Evolutionary conservation across 306 rosid species (phyloP).

Genomic region (Hippophae tibetana): DNA sequence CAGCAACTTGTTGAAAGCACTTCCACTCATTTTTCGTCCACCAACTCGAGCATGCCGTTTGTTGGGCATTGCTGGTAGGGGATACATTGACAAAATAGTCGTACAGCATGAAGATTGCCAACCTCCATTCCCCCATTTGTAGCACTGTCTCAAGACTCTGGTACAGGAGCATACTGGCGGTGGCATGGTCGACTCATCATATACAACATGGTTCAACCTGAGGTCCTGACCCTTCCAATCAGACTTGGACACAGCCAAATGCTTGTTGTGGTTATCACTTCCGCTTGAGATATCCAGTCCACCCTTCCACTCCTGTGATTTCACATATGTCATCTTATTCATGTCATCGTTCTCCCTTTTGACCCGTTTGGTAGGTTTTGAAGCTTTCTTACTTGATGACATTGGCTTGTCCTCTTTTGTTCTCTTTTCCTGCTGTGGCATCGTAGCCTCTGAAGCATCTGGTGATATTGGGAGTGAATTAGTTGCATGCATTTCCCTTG

Average conservation of each 20-base stretch:
- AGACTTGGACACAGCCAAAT: constrained; percentile 52
- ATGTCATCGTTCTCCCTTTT: constrained; percentile 72
- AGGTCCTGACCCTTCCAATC: constrained; percentile 94
- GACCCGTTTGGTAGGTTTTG: constrained; percentile 55
- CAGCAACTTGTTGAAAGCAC: constrained; percentile 87
- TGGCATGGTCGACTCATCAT: constrained; percentile 94
- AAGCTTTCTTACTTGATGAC: constrained; percentile 57
- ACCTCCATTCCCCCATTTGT: constrained; percentile 99
- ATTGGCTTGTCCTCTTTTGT: constrained; percentile 53
- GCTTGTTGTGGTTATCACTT: constrained; percentile 67
- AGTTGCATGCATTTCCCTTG: constrained; percentile 53
- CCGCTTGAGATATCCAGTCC: constrained; percentile 49
- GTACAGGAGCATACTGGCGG: constrained; percentile 92
- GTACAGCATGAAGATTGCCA: constrained; percentile 99
- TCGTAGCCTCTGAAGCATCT: constrained; percentile 41
- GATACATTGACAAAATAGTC: constrained; percentile 79
- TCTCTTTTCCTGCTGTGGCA: constrained; percentile 57
- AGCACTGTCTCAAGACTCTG: constrained; percentile 72
- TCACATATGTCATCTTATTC: constrained; percentile 58
- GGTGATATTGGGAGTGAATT: constrained; percentile 49
- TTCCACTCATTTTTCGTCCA: constrained; percentile 97
- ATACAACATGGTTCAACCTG: constrained; percentile 83
- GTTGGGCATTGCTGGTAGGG: constrained; percentile 92
- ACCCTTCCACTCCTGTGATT: constrained; percentile 68
- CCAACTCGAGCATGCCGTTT: constrained; percentile 91